Conservation (phyloP, 345 rosid species). For the Eucalyptus urophylla region DNA sequence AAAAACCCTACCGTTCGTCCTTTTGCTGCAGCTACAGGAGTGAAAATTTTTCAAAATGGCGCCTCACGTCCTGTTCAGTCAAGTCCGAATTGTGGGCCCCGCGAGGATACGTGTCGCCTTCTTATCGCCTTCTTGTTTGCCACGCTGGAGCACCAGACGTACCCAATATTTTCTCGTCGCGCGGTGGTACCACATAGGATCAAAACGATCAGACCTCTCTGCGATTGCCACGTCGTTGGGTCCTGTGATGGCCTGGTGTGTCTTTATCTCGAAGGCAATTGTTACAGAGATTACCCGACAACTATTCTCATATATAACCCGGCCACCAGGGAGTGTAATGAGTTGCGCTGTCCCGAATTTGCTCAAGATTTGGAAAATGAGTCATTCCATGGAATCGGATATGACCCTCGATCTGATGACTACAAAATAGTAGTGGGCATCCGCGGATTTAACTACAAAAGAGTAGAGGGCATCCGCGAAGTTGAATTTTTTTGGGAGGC, state of each 20-base stretch:
- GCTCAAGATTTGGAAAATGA: rapidly evolving
- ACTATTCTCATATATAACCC: background rate
- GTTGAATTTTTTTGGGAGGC: background rate
- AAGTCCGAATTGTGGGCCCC: too few relatives aligned
- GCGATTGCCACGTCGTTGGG: background rate
- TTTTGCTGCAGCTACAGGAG: too few relatives aligned
- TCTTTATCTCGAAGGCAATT: background rate
- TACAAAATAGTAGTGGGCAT: background rate
- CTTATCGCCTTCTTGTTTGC: too few relatives aligned
- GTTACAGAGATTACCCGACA: background rate
- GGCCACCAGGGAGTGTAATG: background rate
- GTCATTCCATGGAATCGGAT: background rate
- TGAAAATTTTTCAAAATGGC: too few relatives aligned
- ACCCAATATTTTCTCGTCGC: too few relatives aligned
- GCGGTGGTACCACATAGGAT: background rate
- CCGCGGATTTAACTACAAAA: background rate
- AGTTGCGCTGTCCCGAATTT: background rate
- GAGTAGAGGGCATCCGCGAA: too few relatives aligned
- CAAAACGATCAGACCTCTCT: background rate
- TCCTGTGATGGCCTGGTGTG: background rate
- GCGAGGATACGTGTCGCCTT: too few relatives aligned
- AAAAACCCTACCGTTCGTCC: too few relatives aligned
- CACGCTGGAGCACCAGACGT: too few relatives aligned
- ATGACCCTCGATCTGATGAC: background rate
- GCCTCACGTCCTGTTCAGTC: too few relatives aligned